Percentiles rank a stretch among this genome's conserved stretches.
Conservation (phyloP, 2,329 filamentous ascomycete species). For the Verticillium nubilum region DNA sequence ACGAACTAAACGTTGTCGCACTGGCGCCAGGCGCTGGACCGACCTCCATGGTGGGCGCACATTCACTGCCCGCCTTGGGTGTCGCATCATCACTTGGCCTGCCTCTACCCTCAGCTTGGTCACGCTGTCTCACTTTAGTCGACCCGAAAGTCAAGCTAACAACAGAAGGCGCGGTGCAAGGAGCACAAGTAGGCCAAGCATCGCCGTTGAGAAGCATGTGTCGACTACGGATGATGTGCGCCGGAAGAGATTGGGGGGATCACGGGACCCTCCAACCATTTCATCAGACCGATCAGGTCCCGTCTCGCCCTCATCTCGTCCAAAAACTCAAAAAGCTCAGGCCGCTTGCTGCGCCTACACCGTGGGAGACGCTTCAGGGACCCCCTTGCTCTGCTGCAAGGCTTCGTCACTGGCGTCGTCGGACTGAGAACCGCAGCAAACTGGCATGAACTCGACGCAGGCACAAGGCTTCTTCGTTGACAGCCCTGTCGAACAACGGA, state of each 20-base stretch:
- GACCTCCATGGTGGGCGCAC: background rate
- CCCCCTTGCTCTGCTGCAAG: background rate
- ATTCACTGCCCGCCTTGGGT: background rate
- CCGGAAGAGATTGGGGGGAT: background rate
- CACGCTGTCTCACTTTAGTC: background rate
- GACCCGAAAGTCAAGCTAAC: background rate
- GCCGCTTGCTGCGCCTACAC: background rate
- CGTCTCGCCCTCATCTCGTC: background rate
- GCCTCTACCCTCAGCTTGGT: background rate
- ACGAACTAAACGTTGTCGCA: background rate
- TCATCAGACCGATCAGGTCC: background rate
- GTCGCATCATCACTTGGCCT: background rate
- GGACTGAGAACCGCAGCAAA: background rate
- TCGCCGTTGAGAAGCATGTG: background rate
- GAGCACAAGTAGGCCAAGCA: background rate
- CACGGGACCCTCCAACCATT: background rate
- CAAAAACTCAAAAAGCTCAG: background rate
- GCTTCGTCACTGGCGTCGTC: background rate
- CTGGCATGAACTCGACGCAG: background rate
- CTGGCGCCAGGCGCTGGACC: background rate
- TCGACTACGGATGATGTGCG: background rate
- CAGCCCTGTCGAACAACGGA: background rate
- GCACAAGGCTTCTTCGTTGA: background rate
- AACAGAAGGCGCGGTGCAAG: background rate
- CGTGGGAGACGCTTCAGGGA: background rate